Evolutionary conservation across 208 protist genomes (phyloP), one percentile per base, ranked within the genome.

Genomic region (Acanthamoeba royreba): DNA sequence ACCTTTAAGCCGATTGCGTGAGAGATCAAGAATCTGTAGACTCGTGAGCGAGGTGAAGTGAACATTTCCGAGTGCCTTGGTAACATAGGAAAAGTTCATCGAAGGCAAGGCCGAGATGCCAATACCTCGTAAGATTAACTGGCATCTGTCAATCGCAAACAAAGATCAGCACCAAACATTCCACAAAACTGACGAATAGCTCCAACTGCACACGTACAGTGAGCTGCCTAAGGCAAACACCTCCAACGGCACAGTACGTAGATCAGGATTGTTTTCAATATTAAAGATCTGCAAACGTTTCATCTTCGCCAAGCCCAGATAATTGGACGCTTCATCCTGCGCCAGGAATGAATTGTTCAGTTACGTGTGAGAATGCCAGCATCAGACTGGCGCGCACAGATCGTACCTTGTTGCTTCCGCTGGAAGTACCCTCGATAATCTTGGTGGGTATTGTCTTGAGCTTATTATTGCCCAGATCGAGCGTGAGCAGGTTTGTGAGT

Each of bases 81-180:
- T 86, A 33, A 86, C 74, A 19, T 86, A 86, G 33, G 74, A 47
- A 33, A 86, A 86, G 33, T 53, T 86, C 74, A 86, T 86, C n/a
- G 74, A 55, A 25, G 74, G 74, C 74, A 86, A 33, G 43, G 38
- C 74, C 1, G 43, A 55, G 25, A 86, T 25, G 22, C 74, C 74
- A 13, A 86, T 33, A 25, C 22, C 74, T 9, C 46, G 40, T n/a
- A 86, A 42, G 35, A 52, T 86, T 33, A 86, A 22, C 38, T 35
- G 74, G 38, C 74, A 86, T 11, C 40, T 55, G 74, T 43, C 9
- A n/a, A 5, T 66, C 9, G 9, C 9, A 5, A 17, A 25, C 25
- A 66, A 25, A 5, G 19, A 25, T 8, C 25, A 66, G 19, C 25
- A 4, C 25, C 19, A 63, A 28, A 63, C 0, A 63, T 19, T 28